Evolutionary conservation across 225 moss, liverwort and hornwort species (phyloP), one percentile per base, ranked within the genome.

Genomic region (Sphagnum tenellum): DNA sequence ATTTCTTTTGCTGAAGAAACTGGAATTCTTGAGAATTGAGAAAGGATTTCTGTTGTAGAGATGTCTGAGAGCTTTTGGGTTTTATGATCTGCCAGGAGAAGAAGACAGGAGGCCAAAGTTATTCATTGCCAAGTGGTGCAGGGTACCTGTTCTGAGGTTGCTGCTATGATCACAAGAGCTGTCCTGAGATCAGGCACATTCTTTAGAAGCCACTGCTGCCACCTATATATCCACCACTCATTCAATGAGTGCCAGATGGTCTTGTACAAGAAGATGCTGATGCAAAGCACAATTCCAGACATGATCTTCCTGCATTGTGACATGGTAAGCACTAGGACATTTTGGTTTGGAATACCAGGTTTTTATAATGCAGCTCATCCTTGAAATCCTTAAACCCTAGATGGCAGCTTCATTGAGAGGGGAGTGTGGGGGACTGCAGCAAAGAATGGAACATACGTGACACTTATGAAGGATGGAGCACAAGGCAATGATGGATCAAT

Each of bases 371-470:
- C 7, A 9, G 7, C 52, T 9, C 6, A 6, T 52, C 9, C 6
- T 52, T 9, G 9, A 6, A 5, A 9, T 52, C 52, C 52, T 52
- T 52, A 52, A 52, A 52, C 7, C 52, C 29, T 6, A 52, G 52
- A 52, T 52, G 6, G 52, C 9, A 6, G 1, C 52, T 52, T 52
- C 9, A 9, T 5, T 52, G 6, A 5, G 52, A 9, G 7, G 52
- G 52, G 9, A 9, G 52, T 52, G 0, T 6, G 52, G 52, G 1
- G 69, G 9, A 68, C 59, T 69, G 65, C 90, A 94, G 94, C 86
- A 69, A 95, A 95, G 72, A 95, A 95, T 73, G 94, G 94, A 12
- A 91, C 91, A 4, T 95, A 95, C 66, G 9, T 95, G 53, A 86
- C 61, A 63, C 84, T 95, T 66, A 88, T 92, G 44, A 72, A 74